A percentile compares a stretch with the other conserved stretches of the same genome.
Evolutionary conservation across 805 yeast species (phyloP).

Genomic region (Pichia gijzeniarum): DNA sequence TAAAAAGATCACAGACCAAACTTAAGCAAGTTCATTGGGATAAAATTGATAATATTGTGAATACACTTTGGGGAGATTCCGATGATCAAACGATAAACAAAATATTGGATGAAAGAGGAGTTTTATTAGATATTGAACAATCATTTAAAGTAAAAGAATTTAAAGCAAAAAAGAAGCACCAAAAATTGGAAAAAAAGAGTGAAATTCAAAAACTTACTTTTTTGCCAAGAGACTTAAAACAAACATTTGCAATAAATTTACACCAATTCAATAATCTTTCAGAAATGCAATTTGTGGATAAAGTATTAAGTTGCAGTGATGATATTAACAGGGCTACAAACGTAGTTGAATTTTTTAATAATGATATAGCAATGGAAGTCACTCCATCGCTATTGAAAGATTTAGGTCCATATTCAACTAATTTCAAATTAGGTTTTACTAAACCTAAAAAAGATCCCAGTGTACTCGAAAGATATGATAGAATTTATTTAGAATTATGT

Average conservation of each 20-base stretch:
- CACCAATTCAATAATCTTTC: constrained; percentile 51
- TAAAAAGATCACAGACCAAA: constrained; percentile 31
- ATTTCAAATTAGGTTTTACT: constrained; percentile 32
- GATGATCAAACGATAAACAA: constrained; percentile 39
- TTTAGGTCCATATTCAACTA: constrained; percentile 58
- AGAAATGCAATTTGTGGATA: constrained; percentile 48
- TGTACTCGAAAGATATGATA: constrained; percentile 62
- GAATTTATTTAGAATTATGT: constrained; percentile 61
- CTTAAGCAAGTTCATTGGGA: constrained; percentile 84
- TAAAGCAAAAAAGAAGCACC: constrained; percentile 24
- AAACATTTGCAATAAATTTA: constrained; percentile 73
- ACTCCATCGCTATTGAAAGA: constrained; percentile 49
- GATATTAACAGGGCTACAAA: constrained; percentile 47
- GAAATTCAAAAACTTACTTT: constrained; percentile 37
- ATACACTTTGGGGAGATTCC: constrained; percentile 56
- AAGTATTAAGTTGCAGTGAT: constrained; percentile 55
- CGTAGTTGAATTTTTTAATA: constrained; percentile 63
- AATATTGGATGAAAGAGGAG: constrained; percentile 51
- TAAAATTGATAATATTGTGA: constrained; percentile 49
- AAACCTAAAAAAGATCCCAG: constrained; percentile 48
- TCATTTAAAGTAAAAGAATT: constrained; percentile 42
- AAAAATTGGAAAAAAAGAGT: constrained; percentile 30
- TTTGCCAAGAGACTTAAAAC: constrained; percentile 65
- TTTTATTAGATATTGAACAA: constrained; percentile 56
- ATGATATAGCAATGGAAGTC: constrained; percentile 56